Evolutionary conservation across 2,329 filamentous ascomycete species (phyloP), one percentile per base, ranked within the genome.

Genomic region (Pseudocercospora pini-densiflorae): DNA sequence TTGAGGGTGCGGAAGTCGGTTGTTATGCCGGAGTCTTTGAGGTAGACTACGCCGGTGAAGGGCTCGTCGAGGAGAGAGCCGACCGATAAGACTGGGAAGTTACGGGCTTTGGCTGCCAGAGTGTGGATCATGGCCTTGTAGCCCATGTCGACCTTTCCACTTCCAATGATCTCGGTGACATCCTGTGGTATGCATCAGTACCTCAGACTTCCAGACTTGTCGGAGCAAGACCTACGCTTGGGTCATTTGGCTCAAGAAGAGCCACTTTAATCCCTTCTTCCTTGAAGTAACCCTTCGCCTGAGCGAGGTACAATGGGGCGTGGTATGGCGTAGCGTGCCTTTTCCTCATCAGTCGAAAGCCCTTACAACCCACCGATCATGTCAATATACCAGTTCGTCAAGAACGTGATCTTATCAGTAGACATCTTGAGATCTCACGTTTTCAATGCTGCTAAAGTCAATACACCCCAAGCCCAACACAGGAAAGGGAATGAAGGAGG

Each of bases 41-140:
- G 86, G 78, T 93, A 93, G 58, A 93, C 88, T 60, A 93, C 89
- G 16, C 91, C 90, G 0, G 91, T 93, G 80, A 93, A 93, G 31
- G 91, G 91, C 77, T 93, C 91, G 70, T 93, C 90, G 60, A 93
- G 88, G 2, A 93, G 86, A 31, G 89, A 92, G 45, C 90, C 90
- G 59, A 93, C 87, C 8, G 90, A 92, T 21, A 85, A 81, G 59
- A 93, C 88, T 0, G 91, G 91, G 77, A 92, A 93, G 80, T 86
- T 82, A 68, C 90, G 90, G 45, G 91, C 90, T 79, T 92, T 92
- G 76, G 90, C 90, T 87, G 90, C 90, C 66, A 93, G 85, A 8
- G 90, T 93, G 76, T 93, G 91, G 72, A 93, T 93, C 90, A 93
- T 93, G 70, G 91, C 90, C 79, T 93, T 93, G 85, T 92, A 92